These are phyloP conservation scores for Sclerotinia spermophila DNA, from an alignment of 2,329 filamentous ascomycete genomes.

Conservation along the genomic window DNA sequence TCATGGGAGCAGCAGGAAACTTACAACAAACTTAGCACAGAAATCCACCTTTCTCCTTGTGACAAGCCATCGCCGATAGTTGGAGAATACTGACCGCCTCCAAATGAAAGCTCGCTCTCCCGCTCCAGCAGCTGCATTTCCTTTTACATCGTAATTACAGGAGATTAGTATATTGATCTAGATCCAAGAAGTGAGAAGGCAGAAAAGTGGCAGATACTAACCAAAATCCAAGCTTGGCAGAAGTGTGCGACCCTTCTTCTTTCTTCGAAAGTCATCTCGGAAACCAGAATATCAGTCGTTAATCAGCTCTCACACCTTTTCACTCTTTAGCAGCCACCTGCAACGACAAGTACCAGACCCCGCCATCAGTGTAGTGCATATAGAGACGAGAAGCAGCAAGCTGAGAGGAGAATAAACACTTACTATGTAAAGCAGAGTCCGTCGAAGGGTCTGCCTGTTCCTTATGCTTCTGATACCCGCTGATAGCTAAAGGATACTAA, in stretches of 20 bases:
- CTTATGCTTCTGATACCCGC: background rate
- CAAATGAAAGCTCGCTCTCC: background rate
- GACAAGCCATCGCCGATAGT: background rate
- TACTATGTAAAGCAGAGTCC: background rate
- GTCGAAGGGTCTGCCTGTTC: background rate
- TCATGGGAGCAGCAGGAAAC: background rate
- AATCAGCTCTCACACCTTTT: background rate
- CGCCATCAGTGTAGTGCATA: background rate
- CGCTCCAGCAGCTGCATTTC: background rate
- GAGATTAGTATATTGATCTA: background rate
- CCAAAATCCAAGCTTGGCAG: background rate
- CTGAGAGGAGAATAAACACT: background rate
- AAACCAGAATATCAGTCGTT: background rate
- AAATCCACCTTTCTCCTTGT: background rate
- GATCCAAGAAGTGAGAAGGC: background rate
- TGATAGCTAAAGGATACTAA: background rate
- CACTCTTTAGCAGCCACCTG: accelerated
- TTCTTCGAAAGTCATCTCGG: background rate
- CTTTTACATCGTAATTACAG: background rate
- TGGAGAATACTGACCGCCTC: background rate
- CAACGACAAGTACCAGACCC: background rate
- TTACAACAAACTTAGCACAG: background rate
- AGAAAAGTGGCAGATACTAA: background rate
- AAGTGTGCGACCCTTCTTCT: background rate
- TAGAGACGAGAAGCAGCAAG: background rate